Percentiles rank a stretch among this genome's conserved stretches.
phyloP scores from a whole-genome alignment of 2,329 filamentous ascomycete genomes.

The Xylaria sp. region DNA sequence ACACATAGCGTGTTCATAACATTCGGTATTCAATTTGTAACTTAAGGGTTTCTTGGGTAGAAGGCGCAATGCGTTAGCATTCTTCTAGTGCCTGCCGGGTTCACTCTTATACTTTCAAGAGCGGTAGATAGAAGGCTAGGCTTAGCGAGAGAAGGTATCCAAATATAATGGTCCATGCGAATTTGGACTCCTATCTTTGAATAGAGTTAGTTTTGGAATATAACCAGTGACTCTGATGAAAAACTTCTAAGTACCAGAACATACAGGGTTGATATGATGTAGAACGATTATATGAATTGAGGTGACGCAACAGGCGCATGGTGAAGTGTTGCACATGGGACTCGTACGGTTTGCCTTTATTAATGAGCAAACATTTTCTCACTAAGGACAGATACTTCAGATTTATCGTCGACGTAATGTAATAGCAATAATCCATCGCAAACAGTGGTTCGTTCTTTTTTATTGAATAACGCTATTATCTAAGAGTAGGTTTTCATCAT shows the following conservation, averaged over 20 bases:
- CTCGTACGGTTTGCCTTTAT: neutral
- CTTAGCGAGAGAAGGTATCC: neutral
- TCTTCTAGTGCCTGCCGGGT: neutral
- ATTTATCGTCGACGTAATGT: too few relatives aligned
- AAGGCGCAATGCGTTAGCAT: neutral
- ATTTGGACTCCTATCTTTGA: neutral
- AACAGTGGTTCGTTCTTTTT: neutral
- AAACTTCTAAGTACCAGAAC: neutral
- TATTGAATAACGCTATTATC: constrained; percentile 14
- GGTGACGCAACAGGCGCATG: neutral
- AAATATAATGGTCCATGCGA: neutral
- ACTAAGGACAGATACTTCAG: too few relatives aligned
- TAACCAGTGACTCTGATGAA: neutral
- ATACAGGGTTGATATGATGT: neutral
- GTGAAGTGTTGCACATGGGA: neutral
- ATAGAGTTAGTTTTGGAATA: neutral
- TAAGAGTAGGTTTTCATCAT: constrained; percentile 8
- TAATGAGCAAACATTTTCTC: too few relatives aligned
- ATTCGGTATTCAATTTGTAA: neutral
- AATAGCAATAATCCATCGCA: neutral
- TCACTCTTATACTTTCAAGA: neutral
- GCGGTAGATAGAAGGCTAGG: neutral
- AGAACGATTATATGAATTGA: neutral
- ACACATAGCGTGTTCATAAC: neutral
- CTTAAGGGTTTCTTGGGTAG: neutral